Evolutionary conservation across 306 rosid genomes (phyloP), one percentile per base, ranked within the genome.

Genomic region (Vicia sativa): DNA sequence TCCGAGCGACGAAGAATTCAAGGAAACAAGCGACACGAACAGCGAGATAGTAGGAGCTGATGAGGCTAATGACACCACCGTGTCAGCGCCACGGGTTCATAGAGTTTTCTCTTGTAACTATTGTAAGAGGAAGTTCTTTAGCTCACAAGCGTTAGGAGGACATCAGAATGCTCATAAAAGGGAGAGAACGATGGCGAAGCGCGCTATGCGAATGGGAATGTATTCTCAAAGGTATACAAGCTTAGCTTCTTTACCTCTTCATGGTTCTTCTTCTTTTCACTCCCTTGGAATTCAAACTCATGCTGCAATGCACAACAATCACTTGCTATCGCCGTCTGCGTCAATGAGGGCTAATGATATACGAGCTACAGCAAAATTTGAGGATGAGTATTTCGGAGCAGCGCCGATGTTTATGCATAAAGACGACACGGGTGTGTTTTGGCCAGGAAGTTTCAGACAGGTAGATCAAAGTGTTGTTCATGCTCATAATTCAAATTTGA

Each of bases 81-180:
- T 44, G 70, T 70, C 88, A 21, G 83, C 50, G 13, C 35, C 83
- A 9, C 67, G 72, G 42, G 8, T 14, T 57, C 88, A 86, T 4
- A 83, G 96, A 75, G 81, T 89, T 35, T 91, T 91, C 89, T 82
- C 96, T 14, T 91, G 97, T 75, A 91, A 91, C 59, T 91, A 89
- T 77, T 91, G 97, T 55, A 60, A 76, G 81, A 84, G 97, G 38
- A 88, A 89, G 72, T 91, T 91, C 88, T 91, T 63, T 34, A 91
- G 97, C 82, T 91, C 97, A 0, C 97, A 91, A 85, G 97, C 97
- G 3, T 71, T 91, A 4, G 97, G 97, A 0, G 97, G 97, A 48
- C 97, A 91, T 38, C 97, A 91, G 70, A 91, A 91, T 63, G 97
- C 97, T 50, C 97, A 91, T 53, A 91, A 89, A 69, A 77, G 97